phyloP scores from a whole-genome alignment of 1,284 basidiomycete species.

The Sanghuangporus weigelae region DNA sequence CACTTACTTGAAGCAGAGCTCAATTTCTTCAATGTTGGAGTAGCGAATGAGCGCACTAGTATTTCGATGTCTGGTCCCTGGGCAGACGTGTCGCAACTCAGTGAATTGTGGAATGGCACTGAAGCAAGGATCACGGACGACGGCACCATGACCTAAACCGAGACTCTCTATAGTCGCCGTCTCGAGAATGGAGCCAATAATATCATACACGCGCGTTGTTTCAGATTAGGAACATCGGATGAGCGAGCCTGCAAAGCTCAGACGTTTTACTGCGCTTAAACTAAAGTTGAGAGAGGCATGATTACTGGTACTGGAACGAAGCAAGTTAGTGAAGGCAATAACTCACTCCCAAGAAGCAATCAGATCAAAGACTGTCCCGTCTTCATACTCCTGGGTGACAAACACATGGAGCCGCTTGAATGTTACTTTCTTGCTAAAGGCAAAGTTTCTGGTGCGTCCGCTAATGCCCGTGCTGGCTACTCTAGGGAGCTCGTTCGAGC shows the following conservation, averaged over 20 bases:
- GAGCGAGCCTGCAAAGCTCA: neutral
- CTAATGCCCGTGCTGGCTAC: neutral
- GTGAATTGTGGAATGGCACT: neutral
- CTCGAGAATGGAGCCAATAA: neutral
- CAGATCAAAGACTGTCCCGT: neutral
- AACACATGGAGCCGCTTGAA: neutral
- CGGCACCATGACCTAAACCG: neutral
- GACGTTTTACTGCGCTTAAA: neutral
- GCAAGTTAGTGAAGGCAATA: too few relatives aligned
- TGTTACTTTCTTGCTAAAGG: neutral
- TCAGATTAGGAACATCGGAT: neutral
- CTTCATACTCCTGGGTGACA: constrained; percentile 1
- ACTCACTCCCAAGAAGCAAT: neutral
- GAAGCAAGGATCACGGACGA: neutral
- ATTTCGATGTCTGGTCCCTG: constrained; percentile 1
- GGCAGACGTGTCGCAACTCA: neutral
- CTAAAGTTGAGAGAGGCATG: neutral
- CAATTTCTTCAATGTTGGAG: neutral
- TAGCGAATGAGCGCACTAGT: neutral
- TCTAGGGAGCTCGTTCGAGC: neutral
- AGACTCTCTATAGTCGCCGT: neutral
- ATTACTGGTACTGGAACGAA: too few relatives aligned
- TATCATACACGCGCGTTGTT: neutral
- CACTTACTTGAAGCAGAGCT: too few relatives aligned
- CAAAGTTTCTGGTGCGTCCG: neutral